These are phyloP conservation scores for Miamiensis avidus DNA, from an alignment of 169 alveolate genomes.

Conservation along the genomic window DNA sequence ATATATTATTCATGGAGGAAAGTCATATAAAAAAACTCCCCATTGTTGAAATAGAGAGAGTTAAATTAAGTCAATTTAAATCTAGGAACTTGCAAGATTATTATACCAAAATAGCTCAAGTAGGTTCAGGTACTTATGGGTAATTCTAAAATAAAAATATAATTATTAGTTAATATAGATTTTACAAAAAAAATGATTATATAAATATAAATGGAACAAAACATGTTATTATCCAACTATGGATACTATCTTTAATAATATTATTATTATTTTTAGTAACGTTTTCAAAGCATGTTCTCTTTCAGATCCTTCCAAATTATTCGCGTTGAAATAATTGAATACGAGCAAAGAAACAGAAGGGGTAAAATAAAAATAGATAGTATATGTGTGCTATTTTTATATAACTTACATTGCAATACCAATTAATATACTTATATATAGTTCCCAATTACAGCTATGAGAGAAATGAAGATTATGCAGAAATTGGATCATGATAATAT, in stretches of 20 bases:
- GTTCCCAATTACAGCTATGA: conserved; percentile 28
- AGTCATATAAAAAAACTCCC: background rate
- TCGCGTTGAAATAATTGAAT: conserved; percentile 13
- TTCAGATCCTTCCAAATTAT: background rate
- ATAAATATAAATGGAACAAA: no score
- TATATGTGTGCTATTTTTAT: background rate
- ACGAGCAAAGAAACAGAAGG: conserved; percentile 21
- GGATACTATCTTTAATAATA: background rate
- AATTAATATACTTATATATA: background rate
- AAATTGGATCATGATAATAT: conserved; percentile 47
- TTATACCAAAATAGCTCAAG: background rate
- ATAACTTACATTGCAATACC: background rate
- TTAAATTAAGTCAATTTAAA: conserved; percentile 3
- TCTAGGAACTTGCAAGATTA: conserved; percentile 3
- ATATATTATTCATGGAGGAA: no score
- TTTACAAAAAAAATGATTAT: no score
- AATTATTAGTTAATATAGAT: no score
- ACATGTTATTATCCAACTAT: background rate
- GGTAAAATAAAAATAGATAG: background rate
- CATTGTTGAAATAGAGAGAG: conserved; percentile 2
- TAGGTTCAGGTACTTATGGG: conserved; percentile 34
- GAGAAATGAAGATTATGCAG: conserved; percentile 53
- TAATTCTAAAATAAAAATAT: no score
- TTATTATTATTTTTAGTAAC: background rate
- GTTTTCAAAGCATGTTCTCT: conserved; percentile 2